phyloP scores from a whole-genome alignment of 345 rosid species.

The Cardamine resedifolia region DNA sequence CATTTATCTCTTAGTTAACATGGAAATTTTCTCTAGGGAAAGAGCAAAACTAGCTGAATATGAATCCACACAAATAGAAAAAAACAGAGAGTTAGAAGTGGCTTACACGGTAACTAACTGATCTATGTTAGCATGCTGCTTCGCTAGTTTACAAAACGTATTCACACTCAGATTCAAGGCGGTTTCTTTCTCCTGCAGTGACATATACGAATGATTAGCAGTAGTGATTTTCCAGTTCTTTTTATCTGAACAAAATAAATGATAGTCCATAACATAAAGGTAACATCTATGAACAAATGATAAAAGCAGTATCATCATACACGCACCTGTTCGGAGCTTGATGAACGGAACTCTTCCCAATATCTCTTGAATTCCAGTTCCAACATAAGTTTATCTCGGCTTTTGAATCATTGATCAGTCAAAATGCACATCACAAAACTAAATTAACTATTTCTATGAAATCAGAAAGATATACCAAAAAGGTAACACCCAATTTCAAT shows the following conservation, averaged over 20 bases:
- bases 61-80: not conserved
- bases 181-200: conserved; percentile 89
- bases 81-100: not conserved
- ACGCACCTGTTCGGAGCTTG: conserved; percentile 83
- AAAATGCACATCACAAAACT: not conserved
- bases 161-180: conserved; percentile 79
- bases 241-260: not conserved
- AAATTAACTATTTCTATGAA: not conserved
- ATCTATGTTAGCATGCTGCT: conserved; percentile 84
- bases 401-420: conserved; percentile 21
- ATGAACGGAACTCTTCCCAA: conserved; percentile 98
- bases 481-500: not conserved
- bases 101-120: conserved; percentile 89
- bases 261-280: not conserved
- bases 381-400: conserved; percentile 76
- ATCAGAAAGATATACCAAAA: not conserved
- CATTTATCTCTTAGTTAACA: not conserved
- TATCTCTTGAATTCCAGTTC: conserved; percentile 90
- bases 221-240: not conserved
- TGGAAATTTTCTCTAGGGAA: not conserved
- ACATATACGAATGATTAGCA: conserved; percentile 35
- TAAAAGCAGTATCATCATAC: not conserved
- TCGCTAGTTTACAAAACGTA: conserved; percentile 91
- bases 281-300: not conserved
- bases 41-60: not conserved